A percentile compares a stretch with the other conserved stretches of the same genome.
Conservation (phyloP, 108 stramenopile genomes). For the Cylindrotheca closterium region DNA sequence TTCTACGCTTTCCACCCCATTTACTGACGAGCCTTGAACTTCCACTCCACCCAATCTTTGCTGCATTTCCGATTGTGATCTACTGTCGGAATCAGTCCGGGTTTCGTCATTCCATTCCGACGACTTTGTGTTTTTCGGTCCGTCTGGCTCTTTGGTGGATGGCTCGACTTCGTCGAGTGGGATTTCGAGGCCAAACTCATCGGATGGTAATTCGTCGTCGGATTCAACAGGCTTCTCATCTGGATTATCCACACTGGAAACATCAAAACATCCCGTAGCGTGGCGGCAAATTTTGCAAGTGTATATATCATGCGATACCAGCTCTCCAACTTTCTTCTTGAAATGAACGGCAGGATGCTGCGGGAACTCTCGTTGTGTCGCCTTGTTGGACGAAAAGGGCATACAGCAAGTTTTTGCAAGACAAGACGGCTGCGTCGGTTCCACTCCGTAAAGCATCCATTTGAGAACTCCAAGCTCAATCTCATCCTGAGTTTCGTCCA, state of each 20-base stretch:
- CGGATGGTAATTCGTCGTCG: neutral
- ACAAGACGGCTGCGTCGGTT: slow-evolving; percentile 59
- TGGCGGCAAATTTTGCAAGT: slow-evolving; percentile 61
- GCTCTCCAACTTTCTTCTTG: slow-evolving; percentile 57
- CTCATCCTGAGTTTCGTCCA: slow-evolving; percentile 47
- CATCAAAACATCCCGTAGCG: slow-evolving; percentile 36
- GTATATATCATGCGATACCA: slow-evolving; percentile 71
- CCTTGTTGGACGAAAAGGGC: slow-evolving; percentile 52
- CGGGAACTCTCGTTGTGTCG: slow-evolving; percentile 15
- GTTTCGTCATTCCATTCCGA: too few species aligned
- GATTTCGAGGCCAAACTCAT: too few species aligned
- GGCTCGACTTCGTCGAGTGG: too few species aligned
- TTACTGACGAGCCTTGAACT: too few species aligned
- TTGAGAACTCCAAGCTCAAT: slow-evolving; percentile 76
- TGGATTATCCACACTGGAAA: neutral
- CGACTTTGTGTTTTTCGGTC: too few species aligned
- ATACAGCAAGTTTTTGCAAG: slow-evolving; percentile 57
- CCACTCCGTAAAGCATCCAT: slow-evolving; percentile 73
- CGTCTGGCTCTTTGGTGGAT: too few species aligned
- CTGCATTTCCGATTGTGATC: too few species aligned
- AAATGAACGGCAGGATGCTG: slow-evolving; percentile 53
- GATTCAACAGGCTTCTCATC: neutral
- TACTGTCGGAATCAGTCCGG: too few species aligned
- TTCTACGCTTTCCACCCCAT: slow-evolving; percentile 4
- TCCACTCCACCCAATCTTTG: too few species aligned